phyloP scores from a whole-genome alignment of 805 yeast species.

The Suhomyces emberorum region DNA sequence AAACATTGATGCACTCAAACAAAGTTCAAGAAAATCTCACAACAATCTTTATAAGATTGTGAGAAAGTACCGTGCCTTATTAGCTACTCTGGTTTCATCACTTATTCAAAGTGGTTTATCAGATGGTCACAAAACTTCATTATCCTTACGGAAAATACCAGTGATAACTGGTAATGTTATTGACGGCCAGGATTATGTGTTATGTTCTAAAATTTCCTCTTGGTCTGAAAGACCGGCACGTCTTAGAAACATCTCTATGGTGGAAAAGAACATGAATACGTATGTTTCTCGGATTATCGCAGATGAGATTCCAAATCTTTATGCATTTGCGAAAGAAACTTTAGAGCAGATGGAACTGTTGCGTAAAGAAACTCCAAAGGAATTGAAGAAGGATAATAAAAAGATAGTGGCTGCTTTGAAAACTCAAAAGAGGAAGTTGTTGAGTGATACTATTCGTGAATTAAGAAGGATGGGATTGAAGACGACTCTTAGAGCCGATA shows the following conservation, averaged over 20 bases:
- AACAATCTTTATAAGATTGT: constrained; percentile 77
- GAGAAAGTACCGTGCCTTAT: constrained; percentile 68
- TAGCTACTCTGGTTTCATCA: constrained; percentile 49
- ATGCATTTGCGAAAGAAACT: constrained; percentile 53
- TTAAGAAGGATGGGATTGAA: constrained; percentile 75
- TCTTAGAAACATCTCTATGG: constrained; percentile 47
- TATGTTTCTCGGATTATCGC: constrained; percentile 36
- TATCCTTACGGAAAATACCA: constrained; percentile 9
- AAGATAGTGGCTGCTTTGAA: constrained; percentile 66
- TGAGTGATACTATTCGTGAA: constrained; percentile 76
- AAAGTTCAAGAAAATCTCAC: constrained; percentile 90
- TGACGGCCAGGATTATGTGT: constrained; percentile 7
- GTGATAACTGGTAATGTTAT: constrained; percentile 7
- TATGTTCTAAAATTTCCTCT: constrained; percentile 33
- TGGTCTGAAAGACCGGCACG: constrained; percentile 60
- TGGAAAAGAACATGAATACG: constrained; percentile 54
- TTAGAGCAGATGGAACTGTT: constrained; percentile 58
- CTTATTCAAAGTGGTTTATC: constrained; percentile 60
- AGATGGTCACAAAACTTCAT: constrained; percentile 7
- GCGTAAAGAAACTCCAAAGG: constrained; percentile 73
- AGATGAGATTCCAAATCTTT: constrained; percentile 46
- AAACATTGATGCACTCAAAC: constrained; percentile 87
- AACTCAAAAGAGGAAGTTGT: constrained; percentile 72
- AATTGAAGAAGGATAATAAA: constrained; percentile 69
- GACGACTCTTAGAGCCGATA: constrained; percentile 60